Evolutionary conservation across 768 basidiomycete species (phyloP).

Genomic region (Serendipita sp.): DNA sequence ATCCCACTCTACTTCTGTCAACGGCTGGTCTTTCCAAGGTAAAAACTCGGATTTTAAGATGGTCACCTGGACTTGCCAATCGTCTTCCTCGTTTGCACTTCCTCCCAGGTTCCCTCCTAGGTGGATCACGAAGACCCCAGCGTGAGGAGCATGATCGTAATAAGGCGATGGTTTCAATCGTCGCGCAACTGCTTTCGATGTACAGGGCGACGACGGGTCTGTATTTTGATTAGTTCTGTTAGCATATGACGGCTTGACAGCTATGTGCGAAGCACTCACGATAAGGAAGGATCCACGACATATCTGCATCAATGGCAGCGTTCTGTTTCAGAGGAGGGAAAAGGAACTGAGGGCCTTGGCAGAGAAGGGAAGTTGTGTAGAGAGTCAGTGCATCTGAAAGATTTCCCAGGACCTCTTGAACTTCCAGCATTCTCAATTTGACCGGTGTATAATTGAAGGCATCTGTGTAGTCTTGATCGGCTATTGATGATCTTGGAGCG

Average conservation of each 20-base stretch:
- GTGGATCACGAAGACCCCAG: slow-evolving; percentile 1
- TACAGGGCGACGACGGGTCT: neutral
- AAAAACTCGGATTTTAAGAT: slow-evolving; percentile 1
- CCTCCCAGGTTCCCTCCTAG: neutral
- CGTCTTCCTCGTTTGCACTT: neutral
- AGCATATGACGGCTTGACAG: no score
- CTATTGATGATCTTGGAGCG: neutral
- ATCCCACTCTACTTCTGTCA: neutral
- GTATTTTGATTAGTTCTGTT: no score
- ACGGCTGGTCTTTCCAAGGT: neutral
- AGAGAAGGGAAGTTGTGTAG: neutral
- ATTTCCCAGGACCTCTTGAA: neutral
- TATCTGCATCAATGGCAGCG: neutral
- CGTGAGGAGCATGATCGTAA: neutral
- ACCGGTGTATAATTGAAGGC: neutral
- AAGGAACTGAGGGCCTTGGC: neutral
- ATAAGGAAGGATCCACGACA: slow-evolving; percentile 5
- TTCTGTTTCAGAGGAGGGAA: neutral
- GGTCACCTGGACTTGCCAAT: slow-evolving; percentile 1
- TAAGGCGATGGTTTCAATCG: neutral
- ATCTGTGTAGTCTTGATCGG: neutral
- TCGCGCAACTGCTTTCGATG: neutral
- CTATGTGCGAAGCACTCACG: neutral
- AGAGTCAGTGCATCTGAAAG: neutral
- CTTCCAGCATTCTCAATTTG: neutral